These are phyloP conservation scores for Emmonsiellopsis sp. DNA, from an alignment of 2,329 filamentous ascomycete genomes.

Conservation along the genomic window DNA sequence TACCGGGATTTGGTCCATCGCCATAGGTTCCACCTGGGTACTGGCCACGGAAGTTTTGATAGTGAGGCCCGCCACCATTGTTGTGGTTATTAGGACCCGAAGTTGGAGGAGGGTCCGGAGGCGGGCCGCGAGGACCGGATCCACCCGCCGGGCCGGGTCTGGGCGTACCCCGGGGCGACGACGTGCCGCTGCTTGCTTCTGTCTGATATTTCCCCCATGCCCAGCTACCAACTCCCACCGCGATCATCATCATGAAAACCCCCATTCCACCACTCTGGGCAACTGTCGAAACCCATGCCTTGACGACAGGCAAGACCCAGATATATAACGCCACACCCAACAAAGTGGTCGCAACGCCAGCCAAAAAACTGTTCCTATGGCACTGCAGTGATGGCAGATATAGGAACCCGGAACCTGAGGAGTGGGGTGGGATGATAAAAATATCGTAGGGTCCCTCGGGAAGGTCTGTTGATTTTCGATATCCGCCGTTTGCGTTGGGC, in stretches of 20 bases:
- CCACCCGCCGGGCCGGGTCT: slow-evolving; percentile 19
- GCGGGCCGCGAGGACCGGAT: slow-evolving; percentile 21
- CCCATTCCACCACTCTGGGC: slow-evolving; percentile 64
- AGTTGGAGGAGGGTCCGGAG: slow-evolving; percentile 16
- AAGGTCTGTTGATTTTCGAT: slow-evolving; percentile 46
- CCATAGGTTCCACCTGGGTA: slow-evolving; percentile 14
- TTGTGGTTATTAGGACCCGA: slow-evolving; percentile 13
- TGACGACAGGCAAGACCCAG: slow-evolving; percentile 62
- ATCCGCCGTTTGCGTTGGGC: slow-evolving; percentile 12
- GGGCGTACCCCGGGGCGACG: slow-evolving; percentile 11
- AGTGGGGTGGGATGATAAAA: slow-evolving; percentile 90
- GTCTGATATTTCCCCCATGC: slow-evolving; percentile 57
- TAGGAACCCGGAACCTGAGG: slow-evolving; percentile 77
- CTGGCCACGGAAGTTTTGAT: slow-evolving; percentile 22
- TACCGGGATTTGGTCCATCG: slow-evolving; percentile 20
- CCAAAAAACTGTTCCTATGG: slow-evolving; percentile 82
- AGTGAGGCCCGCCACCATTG: slow-evolving; percentile 14
- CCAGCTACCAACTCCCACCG: slow-evolving; percentile 71
- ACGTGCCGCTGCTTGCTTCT: slow-evolving; percentile 31
- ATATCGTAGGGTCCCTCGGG: slow-evolving; percentile 93
- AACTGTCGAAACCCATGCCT: slow-evolving; percentile 62
- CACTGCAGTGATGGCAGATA: slow-evolving; percentile 86
- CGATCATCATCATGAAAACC: slow-evolving; percentile 60
- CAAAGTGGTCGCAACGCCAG: slow-evolving; percentile 71
- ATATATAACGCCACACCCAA: slow-evolving; percentile 63